Conservation (phyloP, 768 basidiomycete genomes). For the Calocybe gangraenosa region DNA sequence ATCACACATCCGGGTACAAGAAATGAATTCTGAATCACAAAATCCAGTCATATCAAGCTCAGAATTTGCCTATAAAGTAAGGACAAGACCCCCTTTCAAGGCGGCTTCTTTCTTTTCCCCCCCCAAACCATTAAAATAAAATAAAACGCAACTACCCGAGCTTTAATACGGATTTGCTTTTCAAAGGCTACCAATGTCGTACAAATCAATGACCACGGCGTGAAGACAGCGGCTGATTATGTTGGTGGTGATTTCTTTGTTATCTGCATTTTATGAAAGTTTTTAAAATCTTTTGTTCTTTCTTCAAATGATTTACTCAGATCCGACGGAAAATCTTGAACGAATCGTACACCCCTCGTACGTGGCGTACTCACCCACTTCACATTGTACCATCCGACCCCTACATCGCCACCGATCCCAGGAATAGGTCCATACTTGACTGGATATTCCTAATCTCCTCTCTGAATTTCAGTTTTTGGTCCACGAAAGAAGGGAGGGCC, state of each 20-base stretch:
- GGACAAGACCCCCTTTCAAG: slow-evolving; percentile 12
- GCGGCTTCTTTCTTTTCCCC: too few species aligned
- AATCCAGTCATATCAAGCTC: slow-evolving; percentile 64
- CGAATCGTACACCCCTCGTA: slow-evolving; percentile 72
- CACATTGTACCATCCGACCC: slow-evolving; percentile 73
- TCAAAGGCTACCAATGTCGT: slow-evolving; percentile 58
- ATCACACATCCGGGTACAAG: slow-evolving; percentile 17
- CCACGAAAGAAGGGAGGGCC: slow-evolving; percentile 51
- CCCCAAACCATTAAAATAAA: too few species aligned
- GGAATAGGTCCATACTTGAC: slow-evolving; percentile 57
- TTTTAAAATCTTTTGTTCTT: background rate
- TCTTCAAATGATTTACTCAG: slow-evolving; percentile 37
- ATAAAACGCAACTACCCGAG: too few species aligned
- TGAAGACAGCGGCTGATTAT: slow-evolving; percentile 61
- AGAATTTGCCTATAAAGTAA: slow-evolving; percentile 54
- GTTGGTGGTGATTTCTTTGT: slow-evolving; percentile 38
- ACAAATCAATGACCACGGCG: slow-evolving; percentile 53
- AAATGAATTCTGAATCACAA: slow-evolving; percentile 15
- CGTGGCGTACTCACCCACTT: slow-evolving; percentile 75
- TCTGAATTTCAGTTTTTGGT: slow-evolving; percentile 91
- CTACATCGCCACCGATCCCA: slow-evolving; percentile 46
- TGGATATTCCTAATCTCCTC: slow-evolving; percentile 90
- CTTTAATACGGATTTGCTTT: background rate
- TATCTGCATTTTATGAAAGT: background rate
- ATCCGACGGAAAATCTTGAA: slow-evolving; percentile 53